Conservation (phyloP, 306 rosid species). For the Luffa acutangula region DNA sequence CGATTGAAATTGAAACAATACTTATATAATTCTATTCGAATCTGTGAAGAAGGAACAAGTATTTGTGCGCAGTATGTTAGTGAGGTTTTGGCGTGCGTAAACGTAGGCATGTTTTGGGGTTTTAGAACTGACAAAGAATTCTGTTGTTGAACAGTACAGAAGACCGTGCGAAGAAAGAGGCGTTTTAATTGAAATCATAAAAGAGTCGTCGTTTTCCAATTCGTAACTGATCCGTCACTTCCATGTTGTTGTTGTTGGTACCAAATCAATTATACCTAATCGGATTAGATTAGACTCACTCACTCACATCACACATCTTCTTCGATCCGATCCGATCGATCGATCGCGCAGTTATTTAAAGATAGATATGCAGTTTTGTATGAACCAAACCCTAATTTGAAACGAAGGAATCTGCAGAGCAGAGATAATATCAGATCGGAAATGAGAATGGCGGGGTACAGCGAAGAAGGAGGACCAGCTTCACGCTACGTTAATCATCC, state of each 20-base stretch:
- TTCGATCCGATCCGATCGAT: too few species aligned
- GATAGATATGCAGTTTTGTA: too few species aligned
- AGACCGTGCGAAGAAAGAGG: neutral
- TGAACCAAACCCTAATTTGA: too few species aligned
- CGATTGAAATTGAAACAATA: too few species aligned
- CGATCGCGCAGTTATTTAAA: too few species aligned
- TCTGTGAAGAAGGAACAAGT: too few species aligned
- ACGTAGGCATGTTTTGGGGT: neutral
- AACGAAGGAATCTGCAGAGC: too few species aligned
- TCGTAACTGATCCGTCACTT: neutral
- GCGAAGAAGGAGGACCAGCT: slow-evolving; percentile 5
- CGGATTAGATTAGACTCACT: too few species aligned
- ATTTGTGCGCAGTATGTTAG: too few species aligned
- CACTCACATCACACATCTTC: too few species aligned
- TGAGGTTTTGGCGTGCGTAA: neutral
- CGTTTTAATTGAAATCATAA: too few species aligned
- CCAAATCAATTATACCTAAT: neutral
- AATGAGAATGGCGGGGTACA: slow-evolving; percentile 25
- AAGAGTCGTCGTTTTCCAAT: neutral
- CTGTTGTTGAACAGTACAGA: neutral
- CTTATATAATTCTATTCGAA: too few species aligned
- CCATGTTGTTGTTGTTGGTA: neutral
- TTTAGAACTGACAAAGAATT: neutral
- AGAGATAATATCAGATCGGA: neutral
- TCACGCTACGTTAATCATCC: slow-evolving; percentile 5